Conservation (phyloP, 1,284 basidiomycete genomes). For the Polyporus tsugae region DNA sequence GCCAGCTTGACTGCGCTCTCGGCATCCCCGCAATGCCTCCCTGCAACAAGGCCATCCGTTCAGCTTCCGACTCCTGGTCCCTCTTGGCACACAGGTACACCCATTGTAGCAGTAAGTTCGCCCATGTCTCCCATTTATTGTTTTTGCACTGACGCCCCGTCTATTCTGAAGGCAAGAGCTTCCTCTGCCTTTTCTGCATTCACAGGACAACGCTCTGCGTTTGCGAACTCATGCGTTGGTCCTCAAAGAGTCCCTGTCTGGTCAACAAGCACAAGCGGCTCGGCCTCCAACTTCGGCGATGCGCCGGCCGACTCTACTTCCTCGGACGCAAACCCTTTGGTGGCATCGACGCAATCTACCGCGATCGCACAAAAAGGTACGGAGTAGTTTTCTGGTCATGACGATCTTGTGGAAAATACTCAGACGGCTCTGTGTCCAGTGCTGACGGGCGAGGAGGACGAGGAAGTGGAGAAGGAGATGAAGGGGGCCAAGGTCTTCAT, state of each 20-base stretch:
- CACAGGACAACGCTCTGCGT: constrained; percentile 28
- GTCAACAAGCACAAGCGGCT: constrained; percentile 13
- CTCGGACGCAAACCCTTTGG: constrained; percentile 27
- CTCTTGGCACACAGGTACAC: constrained; percentile 16
- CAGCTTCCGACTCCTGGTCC: not conserved
- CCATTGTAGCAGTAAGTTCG: constrained; percentile 23
- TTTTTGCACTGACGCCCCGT: not conserved
- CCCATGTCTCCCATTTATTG: not conserved
- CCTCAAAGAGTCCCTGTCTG: constrained; percentile 18
- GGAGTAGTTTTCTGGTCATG: not conserved
- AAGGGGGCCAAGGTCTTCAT: constrained; percentile 67
- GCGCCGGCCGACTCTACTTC: not conserved
- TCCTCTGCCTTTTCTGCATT: constrained; percentile 40
- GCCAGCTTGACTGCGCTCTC: not conserved
- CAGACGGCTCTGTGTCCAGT: not conserved
- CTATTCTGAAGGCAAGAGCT: constrained; percentile 35
- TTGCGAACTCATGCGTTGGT: constrained; percentile 12
- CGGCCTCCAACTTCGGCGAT: not conserved
- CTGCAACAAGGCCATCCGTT: not conserved
- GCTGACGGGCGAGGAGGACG: constrained; percentile 70
- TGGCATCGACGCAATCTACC: constrained; percentile 25
- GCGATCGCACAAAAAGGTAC: constrained; percentile 32
- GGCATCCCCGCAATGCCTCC: not conserved
- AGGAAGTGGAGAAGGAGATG: constrained; percentile 60
- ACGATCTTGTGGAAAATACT: not conserved